Conservation (phyloP, 108 stramenopile genomes). For the Cyclostephanos tholiformis region DNA sequence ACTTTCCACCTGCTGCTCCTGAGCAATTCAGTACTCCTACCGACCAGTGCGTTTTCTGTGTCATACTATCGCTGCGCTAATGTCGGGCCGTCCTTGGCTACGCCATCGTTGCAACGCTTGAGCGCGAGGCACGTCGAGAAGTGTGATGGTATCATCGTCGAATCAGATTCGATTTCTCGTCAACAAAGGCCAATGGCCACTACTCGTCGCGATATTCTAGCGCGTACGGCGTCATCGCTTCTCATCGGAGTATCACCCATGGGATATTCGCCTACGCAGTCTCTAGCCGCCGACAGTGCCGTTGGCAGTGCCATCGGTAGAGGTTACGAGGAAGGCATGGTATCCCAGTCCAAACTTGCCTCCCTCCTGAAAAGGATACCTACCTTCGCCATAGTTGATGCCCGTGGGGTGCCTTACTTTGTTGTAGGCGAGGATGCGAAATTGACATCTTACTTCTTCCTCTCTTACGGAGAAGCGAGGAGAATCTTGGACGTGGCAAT, state of each 20-base stretch:
- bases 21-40: neutral
- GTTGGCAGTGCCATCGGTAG: neutral
- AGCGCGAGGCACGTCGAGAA: neutral
- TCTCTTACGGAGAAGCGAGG: slow-evolving; percentile 66
- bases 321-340: slow-evolving; percentile 25
- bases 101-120: neutral
- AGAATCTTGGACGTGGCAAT: slow-evolving; percentile 67
- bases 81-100: neutral
- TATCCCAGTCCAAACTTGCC: slow-evolving; percentile 34
- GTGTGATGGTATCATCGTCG: too few relatives aligned
- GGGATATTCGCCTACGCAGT: neutral
- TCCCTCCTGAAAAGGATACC: slow-evolving; percentile 52
- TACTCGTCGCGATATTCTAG: slow-evolving; percentile 5
- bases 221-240: slow-evolving; percentile 1
- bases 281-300: slow-evolving; percentile 1
- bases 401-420: slow-evolving; percentile 74
- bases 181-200: neutral
- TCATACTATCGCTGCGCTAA: neutral
- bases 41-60: slow-evolving; percentile 4
- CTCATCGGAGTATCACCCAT: neutral
- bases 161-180: neutral
- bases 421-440: slow-evolving; percentile 89
- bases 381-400: slow-evolving; percentile 80
- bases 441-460: slow-evolving; percentile 82
- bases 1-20: neutral